Evolutionary conservation across 192 early-diverging fungal genomes (phyloP).

Genomic region (Spizellomyces punctatus): DNA sequence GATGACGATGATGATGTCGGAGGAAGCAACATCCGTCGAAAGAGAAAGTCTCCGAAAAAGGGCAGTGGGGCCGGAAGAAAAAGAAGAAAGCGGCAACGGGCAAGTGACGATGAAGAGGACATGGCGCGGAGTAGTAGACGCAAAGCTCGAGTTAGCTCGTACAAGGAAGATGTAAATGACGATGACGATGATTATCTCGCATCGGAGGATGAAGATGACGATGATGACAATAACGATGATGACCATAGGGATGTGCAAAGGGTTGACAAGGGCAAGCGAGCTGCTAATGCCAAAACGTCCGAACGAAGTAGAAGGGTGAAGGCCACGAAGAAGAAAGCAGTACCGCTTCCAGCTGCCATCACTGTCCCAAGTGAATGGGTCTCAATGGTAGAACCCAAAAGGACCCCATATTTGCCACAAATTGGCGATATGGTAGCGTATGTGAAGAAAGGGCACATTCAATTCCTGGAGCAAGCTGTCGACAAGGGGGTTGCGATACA

Average conservation of each 20-base stretch:
- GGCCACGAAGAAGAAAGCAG: neutral
- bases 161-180: neutral
- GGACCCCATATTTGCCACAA: slow-evolving; percentile 38
- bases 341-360: neutral
- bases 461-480: slow-evolving; percentile 15
- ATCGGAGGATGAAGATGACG: neutral
- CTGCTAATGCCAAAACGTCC: no score
- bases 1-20: slow-evolving; percentile 18
- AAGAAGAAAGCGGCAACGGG: slow-evolving; percentile 12
- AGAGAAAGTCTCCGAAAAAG: neutral
- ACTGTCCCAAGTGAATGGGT: slow-evolving; percentile 21
- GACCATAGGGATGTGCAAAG: no score
- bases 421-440: slow-evolving; percentile 36
- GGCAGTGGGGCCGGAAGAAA: slow-evolving; percentile 1
- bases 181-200: neutral
- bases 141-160: neutral
- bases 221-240: neutral
- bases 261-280: no score
- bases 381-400: slow-evolving; percentile 9
- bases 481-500: neutral
- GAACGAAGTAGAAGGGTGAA: no score
- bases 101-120: slow-evolving; percentile 9
- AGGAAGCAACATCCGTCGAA: neutral
- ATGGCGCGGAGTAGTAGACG: neutral
- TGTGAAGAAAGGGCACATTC: slow-evolving; percentile 30